These are phyloP conservation scores for Polytrichum formosum DNA, from an alignment of 225 moss, liverwort and hornwort genomes.

Conservation along the genomic window DNA sequence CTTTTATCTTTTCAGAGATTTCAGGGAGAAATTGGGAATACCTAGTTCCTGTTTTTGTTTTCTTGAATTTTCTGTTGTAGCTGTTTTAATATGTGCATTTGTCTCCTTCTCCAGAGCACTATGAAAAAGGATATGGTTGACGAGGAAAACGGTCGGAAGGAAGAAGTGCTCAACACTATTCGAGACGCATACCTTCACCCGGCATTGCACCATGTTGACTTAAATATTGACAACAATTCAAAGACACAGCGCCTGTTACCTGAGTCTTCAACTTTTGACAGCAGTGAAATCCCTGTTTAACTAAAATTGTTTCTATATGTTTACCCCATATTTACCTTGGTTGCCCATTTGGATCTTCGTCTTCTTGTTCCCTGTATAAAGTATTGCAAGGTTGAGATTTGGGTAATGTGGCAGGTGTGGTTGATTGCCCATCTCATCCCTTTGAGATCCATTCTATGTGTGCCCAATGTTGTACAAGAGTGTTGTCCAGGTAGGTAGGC, in stretches of 20 bases:
- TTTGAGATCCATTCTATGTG: background rate
- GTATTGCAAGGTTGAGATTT: background rate
- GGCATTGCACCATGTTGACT: conserved; percentile 56
- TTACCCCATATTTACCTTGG: background rate
- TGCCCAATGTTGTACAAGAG: background rate
- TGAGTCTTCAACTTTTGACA: conserved; percentile 36
- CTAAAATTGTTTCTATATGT: background rate
- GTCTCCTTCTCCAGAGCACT: conserved; percentile 38
- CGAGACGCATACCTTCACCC: conserved; percentile 72
- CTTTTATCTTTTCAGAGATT: too few species aligned
- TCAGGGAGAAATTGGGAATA: too few species aligned
- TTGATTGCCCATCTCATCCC: background rate
- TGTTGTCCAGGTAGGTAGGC: background rate
- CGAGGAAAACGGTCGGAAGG: conserved; percentile 41
- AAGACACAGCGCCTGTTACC: conserved; percentile 51
- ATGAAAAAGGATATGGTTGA: conserved; percentile 68
- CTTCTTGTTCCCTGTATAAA: background rate
- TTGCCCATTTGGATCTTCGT: background rate
- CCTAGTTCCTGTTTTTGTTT: too few species aligned
- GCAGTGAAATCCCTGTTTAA: conserved; percentile 25
- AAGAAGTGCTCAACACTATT: conserved; percentile 37
- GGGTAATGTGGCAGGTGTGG: background rate
- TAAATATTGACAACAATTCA: conserved; percentile 40
- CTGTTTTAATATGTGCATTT: background rate
- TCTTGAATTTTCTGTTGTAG: too few species aligned